These are phyloP conservation scores for Fagus crenata DNA, from an alignment of 306 rosid species.

Conservation along the genomic window DNA sequence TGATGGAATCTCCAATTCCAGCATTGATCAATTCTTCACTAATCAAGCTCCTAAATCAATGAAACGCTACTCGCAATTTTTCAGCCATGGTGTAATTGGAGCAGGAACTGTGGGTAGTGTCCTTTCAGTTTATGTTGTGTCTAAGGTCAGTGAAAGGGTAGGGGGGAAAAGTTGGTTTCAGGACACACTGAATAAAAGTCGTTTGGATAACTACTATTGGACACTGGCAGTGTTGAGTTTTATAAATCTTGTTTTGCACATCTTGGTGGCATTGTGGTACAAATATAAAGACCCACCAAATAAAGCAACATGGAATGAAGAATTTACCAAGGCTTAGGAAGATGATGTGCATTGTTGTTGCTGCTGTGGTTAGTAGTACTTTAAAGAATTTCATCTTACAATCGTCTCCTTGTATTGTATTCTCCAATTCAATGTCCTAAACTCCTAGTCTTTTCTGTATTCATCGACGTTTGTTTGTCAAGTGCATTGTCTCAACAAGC, in stretches of 20 bases:
- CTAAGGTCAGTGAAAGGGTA: slow-evolving; percentile 12
- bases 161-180: slow-evolving; percentile 41
- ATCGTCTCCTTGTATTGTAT: no score
- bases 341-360: no score
- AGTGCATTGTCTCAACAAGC: no score
- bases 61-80: neutral
- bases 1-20: slow-evolving; percentile 16
- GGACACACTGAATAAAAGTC: slow-evolving; percentile 34
- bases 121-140: slow-evolving; percentile 17
- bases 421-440: no score
- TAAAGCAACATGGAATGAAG: neutral
- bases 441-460: no score
- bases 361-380: no score
- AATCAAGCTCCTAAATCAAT: slow-evolving; percentile 2
- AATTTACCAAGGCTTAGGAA: no score
- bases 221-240: slow-evolving; percentile 19
- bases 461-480: no score
- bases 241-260: slow-evolving; percentile 19
- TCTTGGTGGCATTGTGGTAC: slow-evolving; percentile 17
- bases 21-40: slow-evolving; percentile 5
- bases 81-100: slow-evolving; percentile 18
- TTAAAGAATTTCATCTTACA: no score
- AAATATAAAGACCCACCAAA: neutral
- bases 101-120: slow-evolving; percentile 34
- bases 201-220: slow-evolving; percentile 41